These are phyloP conservation scores for Colletotrichum orchidophilum DNA, from an alignment of 2,329 filamentous ascomycete species.

Conservation along the genomic window DNA sequence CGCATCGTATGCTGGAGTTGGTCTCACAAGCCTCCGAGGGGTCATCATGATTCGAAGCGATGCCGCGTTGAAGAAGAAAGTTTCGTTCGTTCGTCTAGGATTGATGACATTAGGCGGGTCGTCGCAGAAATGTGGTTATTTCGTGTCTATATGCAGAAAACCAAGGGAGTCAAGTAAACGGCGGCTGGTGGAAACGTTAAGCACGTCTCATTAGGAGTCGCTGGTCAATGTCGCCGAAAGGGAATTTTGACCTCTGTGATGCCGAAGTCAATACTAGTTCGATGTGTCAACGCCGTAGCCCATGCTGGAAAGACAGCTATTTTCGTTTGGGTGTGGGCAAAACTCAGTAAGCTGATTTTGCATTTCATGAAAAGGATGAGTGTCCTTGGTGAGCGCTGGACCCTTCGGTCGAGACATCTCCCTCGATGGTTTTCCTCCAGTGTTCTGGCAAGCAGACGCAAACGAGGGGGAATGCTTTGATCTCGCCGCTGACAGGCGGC, in stretches of 20 bases:
- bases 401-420: constrained; percentile 77
- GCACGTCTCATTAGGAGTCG: constrained; percentile 20
- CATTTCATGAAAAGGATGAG: constrained; percentile 40
- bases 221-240: neutral
- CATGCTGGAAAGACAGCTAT: constrained; percentile 43
- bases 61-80: constrained; percentile 37
- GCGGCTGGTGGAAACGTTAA: constrained; percentile 24
- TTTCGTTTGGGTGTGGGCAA: constrained; percentile 37
- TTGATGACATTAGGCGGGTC: constrained; percentile 46
- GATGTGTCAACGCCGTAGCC: constrained; percentile 49
- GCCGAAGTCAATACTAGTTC: constrained; percentile 15
- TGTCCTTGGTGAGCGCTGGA: constrained; percentile 52
- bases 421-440: constrained; percentile 96
- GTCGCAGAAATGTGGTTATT: constrained; percentile 42
- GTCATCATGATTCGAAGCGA: constrained; percentile 35
- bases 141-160: constrained; percentile 43
- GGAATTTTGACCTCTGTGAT: neutral
- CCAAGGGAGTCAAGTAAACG: constrained; percentile 10
- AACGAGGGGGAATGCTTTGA: constrained; percentile 97
- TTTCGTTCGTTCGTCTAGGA: constrained; percentile 42
- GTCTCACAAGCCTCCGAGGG: constrained; percentile 6
- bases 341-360: constrained; percentile 35
- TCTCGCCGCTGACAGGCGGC: constrained; percentile 77
- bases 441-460: constrained; percentile 96
- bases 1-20: constrained; percentile 14